phyloP scores from a whole-genome alignment of 192 early-diverging fungal genomes.

The Entophlyctis luteolus region DNA sequence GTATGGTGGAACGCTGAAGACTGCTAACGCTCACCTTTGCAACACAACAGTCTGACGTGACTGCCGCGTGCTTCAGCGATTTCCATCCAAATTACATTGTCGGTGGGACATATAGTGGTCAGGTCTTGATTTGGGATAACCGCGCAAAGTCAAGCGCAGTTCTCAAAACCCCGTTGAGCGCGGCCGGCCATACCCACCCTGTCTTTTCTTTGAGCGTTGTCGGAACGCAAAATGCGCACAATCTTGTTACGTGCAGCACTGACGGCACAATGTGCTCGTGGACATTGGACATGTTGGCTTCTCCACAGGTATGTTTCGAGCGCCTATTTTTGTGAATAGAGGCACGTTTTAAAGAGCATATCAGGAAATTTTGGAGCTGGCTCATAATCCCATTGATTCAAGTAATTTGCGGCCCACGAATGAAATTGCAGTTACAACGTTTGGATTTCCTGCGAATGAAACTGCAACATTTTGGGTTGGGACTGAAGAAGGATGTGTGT shows the following conservation, averaged over 20 bases:
- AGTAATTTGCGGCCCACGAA: constrained; percentile 62
- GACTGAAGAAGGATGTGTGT: constrained; percentile 89
- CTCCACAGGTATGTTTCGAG: constrained; percentile 65
- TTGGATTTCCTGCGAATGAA: constrained; percentile 90
- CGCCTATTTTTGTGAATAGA: constrained; percentile 15
- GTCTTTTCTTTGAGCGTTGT: constrained; percentile 86
- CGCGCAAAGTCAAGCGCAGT: constrained; percentile 81
- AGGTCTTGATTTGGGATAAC: constrained; percentile 96
- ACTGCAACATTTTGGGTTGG: constrained; percentile 91
- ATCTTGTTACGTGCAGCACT: constrained; percentile 86
- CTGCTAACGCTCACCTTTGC: neutral
- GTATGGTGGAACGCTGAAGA: constrained; percentile 29
- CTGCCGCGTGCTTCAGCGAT: constrained; percentile 80
- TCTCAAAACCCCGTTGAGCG: constrained; percentile 88
- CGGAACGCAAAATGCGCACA: constrained; percentile 93
- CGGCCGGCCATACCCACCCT: constrained; percentile 93
- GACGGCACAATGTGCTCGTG: constrained; percentile 96
- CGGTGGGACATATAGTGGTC: constrained; percentile 96
- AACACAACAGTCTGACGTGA: constrained; percentile 73
- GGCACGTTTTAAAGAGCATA: neutral
- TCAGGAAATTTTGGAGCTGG: constrained; percentile 78
- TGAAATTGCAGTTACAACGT: constrained; percentile 86
- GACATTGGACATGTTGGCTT: constrained; percentile 96
- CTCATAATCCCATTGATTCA: constrained; percentile 62
- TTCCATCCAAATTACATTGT: constrained; percentile 91